Conservation (phyloP, 768 basidiomycete species). For the Lentinus tigrinus region DNA sequence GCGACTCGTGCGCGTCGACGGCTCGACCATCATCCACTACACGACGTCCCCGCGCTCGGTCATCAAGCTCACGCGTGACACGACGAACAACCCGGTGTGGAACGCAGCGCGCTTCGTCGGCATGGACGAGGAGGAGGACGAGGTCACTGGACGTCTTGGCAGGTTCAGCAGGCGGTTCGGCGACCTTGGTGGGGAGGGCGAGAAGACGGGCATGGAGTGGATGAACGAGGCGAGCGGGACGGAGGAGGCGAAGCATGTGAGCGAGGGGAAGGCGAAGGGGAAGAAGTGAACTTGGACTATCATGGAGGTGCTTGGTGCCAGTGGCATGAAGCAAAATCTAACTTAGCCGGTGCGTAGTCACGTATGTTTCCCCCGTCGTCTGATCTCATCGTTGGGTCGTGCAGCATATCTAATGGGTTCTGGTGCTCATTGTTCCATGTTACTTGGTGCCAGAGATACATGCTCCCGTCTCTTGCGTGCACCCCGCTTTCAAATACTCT, state of each 20-base stretch:
- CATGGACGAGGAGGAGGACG: conserved; percentile 49
- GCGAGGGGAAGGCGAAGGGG: neutral
- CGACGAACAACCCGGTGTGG: conserved; percentile 88
- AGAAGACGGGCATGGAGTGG: conserved; percentile 13
- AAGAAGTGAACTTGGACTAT: neutral
- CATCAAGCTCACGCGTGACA: conserved; percentile 79
- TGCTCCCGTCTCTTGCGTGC: too few relatives aligned
- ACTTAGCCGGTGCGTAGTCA: too few relatives aligned
- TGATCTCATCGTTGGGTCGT: too few relatives aligned
- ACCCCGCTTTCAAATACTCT: too few relatives aligned
- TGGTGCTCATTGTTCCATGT: too few relatives aligned
- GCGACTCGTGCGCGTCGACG: conserved; percentile 82
- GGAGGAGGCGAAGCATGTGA: neutral
- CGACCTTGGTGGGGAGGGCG: conserved; percentile 25
- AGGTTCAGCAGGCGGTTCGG: conserved; percentile 77
- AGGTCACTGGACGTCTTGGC: conserved; percentile 74
- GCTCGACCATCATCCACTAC: conserved; percentile 84
- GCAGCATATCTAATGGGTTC: too few relatives aligned
- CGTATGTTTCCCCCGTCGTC: too few relatives aligned
- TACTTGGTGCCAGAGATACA: too few relatives aligned
- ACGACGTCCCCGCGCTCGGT: conserved; percentile 83
- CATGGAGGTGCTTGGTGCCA: too few relatives aligned
- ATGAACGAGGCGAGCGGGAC: conserved; percentile 11
- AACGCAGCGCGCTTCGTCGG: conserved; percentile 56
- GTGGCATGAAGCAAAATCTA: too few relatives aligned